phyloP scores from a whole-genome alignment of 2,329 filamentous ascomycete genomes.

The Phialocephala sp. region DNA sequence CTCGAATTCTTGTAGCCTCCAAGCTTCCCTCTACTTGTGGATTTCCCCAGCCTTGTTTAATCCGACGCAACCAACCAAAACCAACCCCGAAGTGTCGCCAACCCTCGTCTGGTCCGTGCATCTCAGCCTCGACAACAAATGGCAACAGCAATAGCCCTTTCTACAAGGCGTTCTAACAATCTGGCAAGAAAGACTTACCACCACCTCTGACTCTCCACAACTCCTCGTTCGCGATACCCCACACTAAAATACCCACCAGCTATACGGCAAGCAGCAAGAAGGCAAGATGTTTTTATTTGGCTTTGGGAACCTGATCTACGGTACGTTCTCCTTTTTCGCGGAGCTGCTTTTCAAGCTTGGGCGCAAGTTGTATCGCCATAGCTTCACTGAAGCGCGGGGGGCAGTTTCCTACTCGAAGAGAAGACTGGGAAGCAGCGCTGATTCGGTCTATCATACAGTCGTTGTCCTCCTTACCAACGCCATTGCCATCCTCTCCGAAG shows the following conservation, averaged over 20 bases:
- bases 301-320: slow-evolving; percentile 74
- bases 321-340: slow-evolving; percentile 47
- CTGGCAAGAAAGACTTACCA: slow-evolving; percentile 2
- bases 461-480: slow-evolving; percentile 90
- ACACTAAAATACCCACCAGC: no score
- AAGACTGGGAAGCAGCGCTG: not conserved
- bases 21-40: not conserved
- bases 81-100: not conserved
- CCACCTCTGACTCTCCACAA: not conserved
- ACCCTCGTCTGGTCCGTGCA: not conserved
- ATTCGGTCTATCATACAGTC: slow-evolving; percentile 54
- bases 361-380: not conserved
- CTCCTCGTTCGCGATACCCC: no score
- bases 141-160: not conserved
- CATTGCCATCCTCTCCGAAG: slow-evolving; percentile 91
- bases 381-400: not conserved
- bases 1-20: not conserved
- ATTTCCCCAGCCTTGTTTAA: not conserved
- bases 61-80: no score
- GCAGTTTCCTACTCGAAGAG: not conserved
- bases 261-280: not conserved
- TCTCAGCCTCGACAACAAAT: not conserved
- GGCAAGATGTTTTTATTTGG: slow-evolving; percentile 72
- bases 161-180: not conserved
- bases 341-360: not conserved